Conservation (phyloP, 805 yeast species). For the Candida andamanensis region DNA sequence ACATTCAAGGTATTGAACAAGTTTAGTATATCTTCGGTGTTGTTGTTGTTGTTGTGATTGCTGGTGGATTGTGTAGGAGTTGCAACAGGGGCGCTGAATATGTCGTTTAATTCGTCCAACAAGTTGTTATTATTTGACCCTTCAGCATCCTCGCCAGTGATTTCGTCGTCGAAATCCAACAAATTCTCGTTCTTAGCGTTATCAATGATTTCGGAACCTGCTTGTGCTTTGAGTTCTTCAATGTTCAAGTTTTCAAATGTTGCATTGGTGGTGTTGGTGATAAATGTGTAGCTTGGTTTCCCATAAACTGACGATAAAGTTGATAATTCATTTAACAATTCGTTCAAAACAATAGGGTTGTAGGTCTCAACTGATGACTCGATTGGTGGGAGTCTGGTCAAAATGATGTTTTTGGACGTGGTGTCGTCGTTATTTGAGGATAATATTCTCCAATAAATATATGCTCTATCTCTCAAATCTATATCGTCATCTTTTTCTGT, state of each 20-base stretch:
- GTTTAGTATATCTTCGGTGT: conserved; percentile 42
- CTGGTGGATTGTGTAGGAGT: conserved; percentile 7
- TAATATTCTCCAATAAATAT: conserved; percentile 72
- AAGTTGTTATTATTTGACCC: conserved; percentile 32
- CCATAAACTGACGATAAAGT: conserved; percentile 87
- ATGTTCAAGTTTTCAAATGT: conserved; percentile 29
- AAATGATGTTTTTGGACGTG: conserved; percentile 48
- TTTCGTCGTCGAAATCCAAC: conserved; percentile 70
- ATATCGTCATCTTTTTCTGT: conserved; percentile 65
- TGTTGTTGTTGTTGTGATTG: conserved; percentile 10
- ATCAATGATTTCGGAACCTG: conserved; percentile 67
- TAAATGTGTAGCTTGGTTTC: conserved; percentile 67
- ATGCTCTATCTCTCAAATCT: conserved; percentile 78
- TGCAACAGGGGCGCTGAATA: conserved; percentile 47
- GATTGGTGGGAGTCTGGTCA: conserved; percentile 64
- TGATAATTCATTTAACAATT: conserved; percentile 69
- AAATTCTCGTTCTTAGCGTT: conserved; percentile 71
- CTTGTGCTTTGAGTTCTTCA: conserved; percentile 73
- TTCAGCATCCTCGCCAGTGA: conserved; percentile 8
- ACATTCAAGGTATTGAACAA: conserved; percentile 29
- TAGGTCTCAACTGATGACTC: conserved; percentile 67
- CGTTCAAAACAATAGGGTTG: conserved; percentile 62
- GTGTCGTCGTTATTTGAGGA: conserved; percentile 40
- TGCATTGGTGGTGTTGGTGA: conserved; percentile 37
- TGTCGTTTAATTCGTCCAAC: conserved; percentile 71